Evolutionary conservation across 441 rosid species (phyloP), one percentile per base, ranked within the genome.

Genomic region (Dalechampia spathulata): DNA sequence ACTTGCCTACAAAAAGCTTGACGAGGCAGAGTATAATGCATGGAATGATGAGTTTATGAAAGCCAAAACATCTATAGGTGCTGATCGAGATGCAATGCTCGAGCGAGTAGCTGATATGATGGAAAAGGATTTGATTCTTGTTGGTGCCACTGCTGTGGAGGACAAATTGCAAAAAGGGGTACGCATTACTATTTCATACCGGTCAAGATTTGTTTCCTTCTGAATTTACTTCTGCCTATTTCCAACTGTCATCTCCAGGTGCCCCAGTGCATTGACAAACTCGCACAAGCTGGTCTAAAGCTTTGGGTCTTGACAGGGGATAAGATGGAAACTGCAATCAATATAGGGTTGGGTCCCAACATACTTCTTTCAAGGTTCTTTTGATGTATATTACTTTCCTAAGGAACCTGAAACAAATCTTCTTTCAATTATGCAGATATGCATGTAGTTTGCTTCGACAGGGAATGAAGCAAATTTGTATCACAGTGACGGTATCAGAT

Each of bases 291-390:
- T 78, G 99, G 99, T 71, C 90, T 92, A 72, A 92, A 92, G 71
- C 8, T 92, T 45, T 92, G 99, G 97, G 97, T 89, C 69, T 74
- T 92, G 72, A 92, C 99, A 0, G 99, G 99, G 64, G 99, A 92
- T 74, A 89, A 92, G 78, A 89, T 92, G 97, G 99, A 92, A 83
- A 92, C 97, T 64, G 99, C 99, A 51, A 89, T 92, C 64, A 92
- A 92, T 77, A 92, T 92, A 46, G 99, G 97, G 99, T 92, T 42
- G 60, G 85, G 72, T 47, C 40, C 54, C 46, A 63, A 45, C 23
- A 25, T 12, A 44, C 22, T 26, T n/a, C 45, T n/a, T 59, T n/a
- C 34, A 44, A 51, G 46, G 51, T 45, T 66, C 63, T 43, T 43
- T 53, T 30, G 4, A 12, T 55, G 47, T 36, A 58, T 56, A 40